Base-by-base conservation (phyloP, 176 grass and related monocot genomes). In the Triticum turgidum region DNA sequence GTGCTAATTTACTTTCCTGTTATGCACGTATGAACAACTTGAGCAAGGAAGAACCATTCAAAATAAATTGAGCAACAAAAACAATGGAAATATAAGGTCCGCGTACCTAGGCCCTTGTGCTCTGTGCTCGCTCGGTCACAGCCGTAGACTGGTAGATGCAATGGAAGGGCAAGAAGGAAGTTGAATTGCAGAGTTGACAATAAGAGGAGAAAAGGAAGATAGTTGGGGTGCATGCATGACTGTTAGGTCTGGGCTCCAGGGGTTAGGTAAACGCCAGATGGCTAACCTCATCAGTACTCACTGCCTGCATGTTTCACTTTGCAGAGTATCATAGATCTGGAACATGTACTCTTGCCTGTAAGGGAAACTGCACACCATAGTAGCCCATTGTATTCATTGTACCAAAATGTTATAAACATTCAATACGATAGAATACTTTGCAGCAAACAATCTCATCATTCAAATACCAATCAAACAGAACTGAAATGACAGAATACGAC, bases 201-300 rank as follows among this genome's bases (percentile, higher is more conserved):
- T 44, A 45, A 90, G 32, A 90, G 80, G 73, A 79, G 32, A 83
- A 41, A 85, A 32, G 76, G 68, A 71, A 71, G 44, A 33, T 27
- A 65, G 84, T 32, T 80, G 70, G 41, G 66, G 42, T 66, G 84
- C 84, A 83, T 25, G 65, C 69, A 82, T 83, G 84, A 90, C 84
- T 83, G 80, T 90, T 90, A 90, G 84, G 89, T 83, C 14, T 65
- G 84, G 80, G 52, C 73, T 56, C 17, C 39, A 77, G 42, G 18
- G 32, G 52, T 29, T 78, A 69, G 72, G 67, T 22, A 71, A 33
- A 86, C 69, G 69, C 5, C 49, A 86, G 29, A 78, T 27, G 59
- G 82, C 69, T 69, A 54, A 65, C n/a, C 66, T 82, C 69, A 75
- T 82, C 44, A 49, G 73, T 30, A 25, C 61, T 67, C 58, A 42